Conservation (phyloP, 2,329 filamentous ascomycete species). For the Rachicladosporium sp. region DNA sequence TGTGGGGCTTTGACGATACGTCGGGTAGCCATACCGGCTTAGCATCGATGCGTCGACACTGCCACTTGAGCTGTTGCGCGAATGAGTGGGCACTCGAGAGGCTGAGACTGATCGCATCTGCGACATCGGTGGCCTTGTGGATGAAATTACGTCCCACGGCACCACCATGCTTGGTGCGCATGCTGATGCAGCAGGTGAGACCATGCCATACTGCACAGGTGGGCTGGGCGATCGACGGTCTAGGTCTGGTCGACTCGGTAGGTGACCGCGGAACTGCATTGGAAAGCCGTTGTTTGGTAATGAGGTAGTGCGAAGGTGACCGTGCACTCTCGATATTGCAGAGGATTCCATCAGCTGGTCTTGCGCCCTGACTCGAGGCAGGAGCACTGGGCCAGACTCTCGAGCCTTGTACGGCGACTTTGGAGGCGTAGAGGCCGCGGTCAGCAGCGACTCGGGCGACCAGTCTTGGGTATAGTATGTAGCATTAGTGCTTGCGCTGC, state of each 20-base stretch:
- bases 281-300: constrained; percentile 16
- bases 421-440: constrained; percentile 19
- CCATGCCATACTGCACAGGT: no score
- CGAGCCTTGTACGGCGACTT: constrained; percentile 18
- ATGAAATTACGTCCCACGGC: constrained; percentile 8
- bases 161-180: constrained; percentile 12
- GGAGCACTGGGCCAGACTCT: constrained; percentile 17
- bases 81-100: constrained; percentile 17
- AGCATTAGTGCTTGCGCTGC: constrained; percentile 19
- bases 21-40: constrained; percentile 63
- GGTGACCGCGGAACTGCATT: constrained; percentile 16
- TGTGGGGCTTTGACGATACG: constrained; percentile 43
- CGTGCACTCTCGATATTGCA: constrained; percentile 6
- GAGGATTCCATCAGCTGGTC: constrained; percentile 16
- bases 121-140: constrained; percentile 14
- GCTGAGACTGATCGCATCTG: constrained; percentile 17
- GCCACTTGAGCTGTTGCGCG: constrained; percentile 19
- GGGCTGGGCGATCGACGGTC: constrained; percentile 17
- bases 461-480: constrained; percentile 18
- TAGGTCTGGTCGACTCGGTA: constrained; percentile 6
- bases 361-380: constrained; percentile 16
- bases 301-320: constrained; percentile 18
- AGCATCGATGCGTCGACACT: constrained; percentile 23
- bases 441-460: constrained; percentile 20
- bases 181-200: constrained; percentile 7